Evolutionary conservation across 192 early-diverging fungal species (phyloP).

Genomic region (Podila epicladia): DNA sequence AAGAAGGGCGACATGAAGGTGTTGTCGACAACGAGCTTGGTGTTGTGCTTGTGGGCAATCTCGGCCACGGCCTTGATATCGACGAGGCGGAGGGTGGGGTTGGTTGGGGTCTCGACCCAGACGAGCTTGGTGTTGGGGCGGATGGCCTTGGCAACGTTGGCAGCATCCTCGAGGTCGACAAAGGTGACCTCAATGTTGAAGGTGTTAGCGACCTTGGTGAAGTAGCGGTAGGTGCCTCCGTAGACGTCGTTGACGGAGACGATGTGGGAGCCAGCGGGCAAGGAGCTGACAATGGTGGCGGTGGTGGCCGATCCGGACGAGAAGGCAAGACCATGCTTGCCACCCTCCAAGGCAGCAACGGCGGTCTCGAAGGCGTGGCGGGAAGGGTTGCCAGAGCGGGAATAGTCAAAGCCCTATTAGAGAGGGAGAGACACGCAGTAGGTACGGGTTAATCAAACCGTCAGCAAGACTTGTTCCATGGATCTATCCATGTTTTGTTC

Average conservation of each 20-base stretch:
- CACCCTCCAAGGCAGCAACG: slow-evolving; percentile 92
- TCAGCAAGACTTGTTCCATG: no score
- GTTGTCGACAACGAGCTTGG: slow-evolving; percentile 84
- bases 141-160: slow-evolving; percentile 69
- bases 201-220: slow-evolving; percentile 81
- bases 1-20: slow-evolving; percentile 90
- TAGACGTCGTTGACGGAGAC: slow-evolving; percentile 92
- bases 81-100: slow-evolving; percentile 85
- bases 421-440: neutral
- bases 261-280: slow-evolving; percentile 77
- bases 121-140: slow-evolving; percentile 82
- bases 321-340: slow-evolving; percentile 86
- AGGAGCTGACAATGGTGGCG: slow-evolving; percentile 78
- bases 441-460: neutral
- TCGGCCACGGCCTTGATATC: slow-evolving; percentile 79
- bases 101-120: slow-evolving; percentile 91
- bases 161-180: slow-evolving; percentile 77
- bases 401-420: slow-evolving; percentile 77
- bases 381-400: slow-evolving; percentile 85
- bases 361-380: slow-evolving; percentile 82
- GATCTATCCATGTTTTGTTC: no score
- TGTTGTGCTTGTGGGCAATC: slow-evolving; percentile 68
- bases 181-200: slow-evolving; percentile 78
- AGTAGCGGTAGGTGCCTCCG: slow-evolving; percentile 90
- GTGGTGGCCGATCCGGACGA: slow-evolving; percentile 87